These are phyloP conservation scores for Bacidia rubella DNA, from an alignment of 495 filamentous ascomycete genomes.

Conservation along the genomic window DNA sequence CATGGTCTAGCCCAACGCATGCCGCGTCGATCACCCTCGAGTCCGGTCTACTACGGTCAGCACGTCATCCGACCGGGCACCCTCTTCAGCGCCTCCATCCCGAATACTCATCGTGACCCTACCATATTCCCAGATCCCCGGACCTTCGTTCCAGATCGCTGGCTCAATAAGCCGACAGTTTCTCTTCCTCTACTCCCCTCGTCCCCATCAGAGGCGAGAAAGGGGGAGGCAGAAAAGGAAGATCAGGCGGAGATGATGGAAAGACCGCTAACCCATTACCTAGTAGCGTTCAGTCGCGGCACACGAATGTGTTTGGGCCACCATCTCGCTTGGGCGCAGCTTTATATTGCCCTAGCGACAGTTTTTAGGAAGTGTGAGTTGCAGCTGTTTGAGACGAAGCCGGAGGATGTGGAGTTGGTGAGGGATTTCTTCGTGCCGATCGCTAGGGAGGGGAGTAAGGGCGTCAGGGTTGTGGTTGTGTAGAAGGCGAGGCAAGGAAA, in stretches of 20 bases:
- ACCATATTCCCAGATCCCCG: conserved; percentile 29
- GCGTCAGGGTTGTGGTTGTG: not conserved
- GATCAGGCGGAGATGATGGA: not conserved
- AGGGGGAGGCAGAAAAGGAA: not conserved
- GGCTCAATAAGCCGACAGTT: conserved; percentile 13
- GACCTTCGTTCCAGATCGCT: conserved; percentile 31
- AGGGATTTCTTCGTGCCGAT: not conserved
- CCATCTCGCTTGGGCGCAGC: conserved; percentile 25
- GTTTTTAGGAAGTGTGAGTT: conserved; percentile 23
- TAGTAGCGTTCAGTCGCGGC: not conserved
- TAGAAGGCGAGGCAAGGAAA: not conserved
- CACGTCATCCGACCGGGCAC: conserved; percentile 24
- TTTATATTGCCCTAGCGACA: conserved; percentile 21
- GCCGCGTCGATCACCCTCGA: conserved; percentile 13
- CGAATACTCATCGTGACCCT: conserved; percentile 26
- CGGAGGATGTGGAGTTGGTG: conserved; percentile 13
- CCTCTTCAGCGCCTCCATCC: conserved; percentile 26
- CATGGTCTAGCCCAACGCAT: conserved; percentile 18
- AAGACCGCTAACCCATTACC: not conserved
- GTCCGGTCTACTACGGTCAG: conserved; percentile 10
- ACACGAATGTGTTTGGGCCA: conserved; percentile 10
- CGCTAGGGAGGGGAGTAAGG: not conserved
- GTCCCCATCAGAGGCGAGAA: not conserved
- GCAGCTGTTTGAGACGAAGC: conserved; percentile 24
- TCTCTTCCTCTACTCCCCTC: not conserved